phyloP scores from a whole-genome alignment of 2,329 filamentous ascomycete genomes.

The Xylariales sp. region DNA sequence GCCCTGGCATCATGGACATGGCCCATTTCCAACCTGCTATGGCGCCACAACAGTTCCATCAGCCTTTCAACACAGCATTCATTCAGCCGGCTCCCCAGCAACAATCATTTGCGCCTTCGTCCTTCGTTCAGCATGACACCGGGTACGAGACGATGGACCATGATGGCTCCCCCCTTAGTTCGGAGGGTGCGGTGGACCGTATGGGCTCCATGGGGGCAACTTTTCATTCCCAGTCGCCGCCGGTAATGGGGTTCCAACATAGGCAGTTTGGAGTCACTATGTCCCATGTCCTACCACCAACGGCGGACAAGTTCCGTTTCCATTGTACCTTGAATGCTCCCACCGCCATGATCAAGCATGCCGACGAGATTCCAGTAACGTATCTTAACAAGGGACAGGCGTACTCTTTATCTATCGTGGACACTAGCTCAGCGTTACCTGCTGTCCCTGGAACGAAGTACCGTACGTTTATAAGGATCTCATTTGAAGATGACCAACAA shows the following conservation, averaged over 20 bases:
- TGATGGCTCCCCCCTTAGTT: slow-evolving; percentile 75
- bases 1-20: slow-evolving; percentile 71
- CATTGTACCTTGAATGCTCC: slow-evolving; percentile 91
- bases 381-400: slow-evolving; percentile 98
- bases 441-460: slow-evolving; percentile 75
- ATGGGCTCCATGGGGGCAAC: slow-evolving; percentile 69
- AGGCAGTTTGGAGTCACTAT: slow-evolving; percentile 61
- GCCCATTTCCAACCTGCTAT: slow-evolving; percentile 70
- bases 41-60: slow-evolving; percentile 70
- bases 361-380: slow-evolving; percentile 93
- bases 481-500: slow-evolving; percentile 96
- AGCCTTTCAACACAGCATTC: slow-evolving; percentile 76
- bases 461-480: slow-evolving; percentile 92
- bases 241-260: slow-evolving; percentile 68
- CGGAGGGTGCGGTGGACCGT: slow-evolving; percentile 62
- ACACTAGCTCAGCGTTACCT: slow-evolving; percentile 74
- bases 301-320: slow-evolving; percentile 83
- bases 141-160: slow-evolving; percentile 84
- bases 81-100: slow-evolving; percentile 68
- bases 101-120: slow-evolving; percentile 77
- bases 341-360: slow-evolving; percentile 93
- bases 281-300: slow-evolving; percentile 60
- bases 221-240: slow-evolving; percentile 70
- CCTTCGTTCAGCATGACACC: slow-evolving; percentile 83
- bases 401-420: slow-evolving; percentile 86